Evolutionary conservation across 116 monocot species (phyloP).

Genomic region (Trichopus zeylanicus): DNA sequence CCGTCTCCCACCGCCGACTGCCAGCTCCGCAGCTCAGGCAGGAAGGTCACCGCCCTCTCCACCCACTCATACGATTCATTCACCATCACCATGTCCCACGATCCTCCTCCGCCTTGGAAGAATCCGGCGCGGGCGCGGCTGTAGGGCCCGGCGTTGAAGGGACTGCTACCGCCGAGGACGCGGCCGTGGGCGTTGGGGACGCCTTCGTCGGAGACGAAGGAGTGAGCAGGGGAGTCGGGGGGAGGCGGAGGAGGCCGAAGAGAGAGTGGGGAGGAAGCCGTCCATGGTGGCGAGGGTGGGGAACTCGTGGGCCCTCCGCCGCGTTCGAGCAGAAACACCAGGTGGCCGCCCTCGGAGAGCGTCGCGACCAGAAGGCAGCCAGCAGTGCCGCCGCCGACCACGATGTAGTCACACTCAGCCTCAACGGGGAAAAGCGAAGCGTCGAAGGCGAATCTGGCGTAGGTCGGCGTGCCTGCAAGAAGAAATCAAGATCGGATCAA

Average conservation of each 20-base stretch:
- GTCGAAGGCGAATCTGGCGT: conserved; percentile 59
- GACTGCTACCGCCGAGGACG: conserved; percentile 73
- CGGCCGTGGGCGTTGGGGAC: conserved; percentile 74
- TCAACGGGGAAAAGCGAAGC: conserved; percentile 53
- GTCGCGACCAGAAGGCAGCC: conserved; percentile 89
- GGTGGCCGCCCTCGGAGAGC: conserved; percentile 41
- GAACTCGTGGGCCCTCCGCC: conserved; percentile 60
- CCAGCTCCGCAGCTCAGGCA: conserved; percentile 45
- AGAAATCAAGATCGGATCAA: not conserved
- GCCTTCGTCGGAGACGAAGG: conserved; percentile 76
- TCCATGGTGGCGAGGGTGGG: conserved; percentile 45
- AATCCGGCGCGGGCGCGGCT: conserved; percentile 64
- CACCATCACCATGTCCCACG: conserved; percentile 48
- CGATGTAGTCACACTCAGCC: conserved; percentile 78
- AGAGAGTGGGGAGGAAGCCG: conserved; percentile 64
- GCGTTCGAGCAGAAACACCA: conserved; percentile 71
- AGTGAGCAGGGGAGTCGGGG: conserved; percentile 63
- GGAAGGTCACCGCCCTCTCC: conserved; percentile 42
- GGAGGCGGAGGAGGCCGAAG: conserved; percentile 14
- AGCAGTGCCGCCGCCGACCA: conserved; percentile 79
- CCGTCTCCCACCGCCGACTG: conserved; percentile 51
- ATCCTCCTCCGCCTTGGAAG: conserved; percentile 11
- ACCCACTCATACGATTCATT: conserved; percentile 67
- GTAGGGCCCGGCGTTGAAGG: conserved; percentile 89
- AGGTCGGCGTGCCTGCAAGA: conserved; percentile 14